These are phyloP conservation scores for Mycena rebaudengoi DNA, from an alignment of 768 basidiomycete genomes.

Conservation along the genomic window DNA sequence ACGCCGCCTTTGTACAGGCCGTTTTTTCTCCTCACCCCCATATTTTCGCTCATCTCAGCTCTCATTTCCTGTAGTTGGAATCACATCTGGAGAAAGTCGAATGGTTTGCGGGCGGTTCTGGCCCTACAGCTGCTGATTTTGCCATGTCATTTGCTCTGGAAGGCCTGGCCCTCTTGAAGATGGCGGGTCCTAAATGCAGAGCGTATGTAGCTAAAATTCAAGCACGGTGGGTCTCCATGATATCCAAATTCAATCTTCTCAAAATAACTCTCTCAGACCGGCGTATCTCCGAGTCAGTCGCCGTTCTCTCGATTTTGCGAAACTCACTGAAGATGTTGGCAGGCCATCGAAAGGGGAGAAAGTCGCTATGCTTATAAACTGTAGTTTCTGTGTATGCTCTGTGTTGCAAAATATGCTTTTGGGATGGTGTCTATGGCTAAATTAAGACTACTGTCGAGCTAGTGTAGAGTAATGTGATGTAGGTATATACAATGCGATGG, in stretches of 20 bases:
- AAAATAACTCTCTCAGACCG: constrained; percentile 3
- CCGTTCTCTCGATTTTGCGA: neutral
- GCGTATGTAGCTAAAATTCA: constrained; percentile 50
- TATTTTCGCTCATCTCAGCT: neutral
- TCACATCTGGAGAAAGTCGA: constrained; percentile 37
- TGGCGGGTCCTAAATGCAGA: constrained; percentile 43
- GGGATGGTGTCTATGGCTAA: too few relatives aligned
- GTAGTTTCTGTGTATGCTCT: too few relatives aligned
- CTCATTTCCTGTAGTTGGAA: constrained; percentile 43
- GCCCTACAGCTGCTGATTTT: constrained; percentile 54
- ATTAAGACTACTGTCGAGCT: constrained; percentile 13
- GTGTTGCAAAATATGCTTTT: too few relatives aligned
- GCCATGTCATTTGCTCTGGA: constrained; percentile 54
- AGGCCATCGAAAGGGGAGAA: constrained; percentile 12
- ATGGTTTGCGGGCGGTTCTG: constrained; percentile 47
- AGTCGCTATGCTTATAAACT: constrained; percentile 15
- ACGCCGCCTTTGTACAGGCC: constrained; percentile 14
- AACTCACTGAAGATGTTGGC: neutral
- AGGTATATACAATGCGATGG: constrained; percentile 21
- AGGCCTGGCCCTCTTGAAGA: constrained; percentile 18
- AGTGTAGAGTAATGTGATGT: constrained; percentile 21
- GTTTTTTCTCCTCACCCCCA: neutral
- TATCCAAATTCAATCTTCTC: too few relatives aligned
- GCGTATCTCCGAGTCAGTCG: constrained; percentile 3
- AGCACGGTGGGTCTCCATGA: constrained; percentile 33